Evolutionary conservation across 2,329 filamentous ascomycete species (phyloP), one percentile per base, ranked within the genome.

Genomic region (Acrocalymma vagum): DNA sequence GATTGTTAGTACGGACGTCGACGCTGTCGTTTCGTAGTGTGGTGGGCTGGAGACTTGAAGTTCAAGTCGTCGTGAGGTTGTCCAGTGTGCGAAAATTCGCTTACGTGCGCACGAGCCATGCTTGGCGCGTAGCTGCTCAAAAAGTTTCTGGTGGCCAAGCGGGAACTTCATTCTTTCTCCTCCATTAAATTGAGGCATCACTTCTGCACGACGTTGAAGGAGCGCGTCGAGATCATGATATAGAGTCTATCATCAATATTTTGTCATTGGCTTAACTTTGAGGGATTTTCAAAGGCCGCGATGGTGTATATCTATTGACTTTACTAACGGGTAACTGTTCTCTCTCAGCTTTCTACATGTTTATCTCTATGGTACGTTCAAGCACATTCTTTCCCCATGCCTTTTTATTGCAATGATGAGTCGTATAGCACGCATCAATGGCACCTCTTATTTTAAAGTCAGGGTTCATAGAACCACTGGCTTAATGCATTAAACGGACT

Each of bases 381-480:
- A 26, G 4, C 14, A 4, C 14, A 16, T 24, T 8, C 25, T 29
- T 15, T 23, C 24, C 14, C 11, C 22, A n/a, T n/a, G n/a, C 25
- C 16, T 7, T 14, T 20, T 18, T 11, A 9, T 28, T 68, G 61
- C 63, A 59, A 81, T 90, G 88, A 93, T 92, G 88, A 93, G 54
- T 49, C 65, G 72, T 71, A n/a, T n/a, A n/a, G n/a, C n/a, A n/a
- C n/a, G n/a, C n/a, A n/a, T n/a, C 9, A 27, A 89, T 95, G 90
- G 90, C 91, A 95, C 90, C 91, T 95, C 91, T 95, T 94, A 49
- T 52, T 53, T 60, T 56, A 60, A n/a, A n/a, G n/a, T n/a, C n/a
- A n/a, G n/a, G n/a, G n/a, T n/a, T n/a, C n/a, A n/a, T n/a, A n/a
- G n/a, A n/a, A n/a, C n/a, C n/a, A n/a, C n/a, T n/a, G n/a, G n/a